Percentiles rank a stretch among this genome's conserved stretches.
These are phyloP conservation scores for Neurospora sp. DNA, from an alignment of 495 filamentous ascomycete species.

Conservation along the genomic window DNA sequence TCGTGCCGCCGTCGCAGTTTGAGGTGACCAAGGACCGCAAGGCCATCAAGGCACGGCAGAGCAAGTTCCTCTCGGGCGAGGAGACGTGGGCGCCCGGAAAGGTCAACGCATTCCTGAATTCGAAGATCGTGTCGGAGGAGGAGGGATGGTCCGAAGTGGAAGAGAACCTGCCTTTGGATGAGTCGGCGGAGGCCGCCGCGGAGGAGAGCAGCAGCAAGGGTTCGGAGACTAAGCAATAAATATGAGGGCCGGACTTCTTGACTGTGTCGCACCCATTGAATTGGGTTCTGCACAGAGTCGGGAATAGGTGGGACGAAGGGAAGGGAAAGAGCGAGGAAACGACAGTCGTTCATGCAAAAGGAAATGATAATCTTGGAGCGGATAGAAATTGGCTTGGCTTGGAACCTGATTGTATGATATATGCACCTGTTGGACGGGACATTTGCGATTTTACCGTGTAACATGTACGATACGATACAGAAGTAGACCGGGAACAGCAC, in stretches of 20 bases:
- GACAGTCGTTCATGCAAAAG: neutral
- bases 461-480: neutral
- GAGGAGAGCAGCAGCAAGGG: conserved; percentile 1
- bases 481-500: neutral
- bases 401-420: neutral
- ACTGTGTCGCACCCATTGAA: neutral
- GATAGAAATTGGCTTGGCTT: neutral
- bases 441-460: neutral
- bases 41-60: conserved; percentile 21
- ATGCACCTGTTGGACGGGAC: neutral
- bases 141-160: conserved; percentile 25
- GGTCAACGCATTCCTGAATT: conserved; percentile 36
- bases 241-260: neutral
- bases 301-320: neutral
- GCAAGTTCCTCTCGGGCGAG: conserved; percentile 22
- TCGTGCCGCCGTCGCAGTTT: conserved; percentile 10
- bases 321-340: neutral
- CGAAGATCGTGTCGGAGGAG: conserved; percentile 18
- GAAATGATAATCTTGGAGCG: neutral
- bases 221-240: neutral
- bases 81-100: conserved; percentile 32
- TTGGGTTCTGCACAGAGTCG: neutral
- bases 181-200: conserved; percentile 8
- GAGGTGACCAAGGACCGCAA: conserved; percentile 8
- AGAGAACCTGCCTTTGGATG: conserved; percentile 3